These are phyloP conservation scores for Cutaneotrichosporon spelunceum DNA, from an alignment of 1,284 basidiomycete species.

Conservation along the genomic window DNA sequence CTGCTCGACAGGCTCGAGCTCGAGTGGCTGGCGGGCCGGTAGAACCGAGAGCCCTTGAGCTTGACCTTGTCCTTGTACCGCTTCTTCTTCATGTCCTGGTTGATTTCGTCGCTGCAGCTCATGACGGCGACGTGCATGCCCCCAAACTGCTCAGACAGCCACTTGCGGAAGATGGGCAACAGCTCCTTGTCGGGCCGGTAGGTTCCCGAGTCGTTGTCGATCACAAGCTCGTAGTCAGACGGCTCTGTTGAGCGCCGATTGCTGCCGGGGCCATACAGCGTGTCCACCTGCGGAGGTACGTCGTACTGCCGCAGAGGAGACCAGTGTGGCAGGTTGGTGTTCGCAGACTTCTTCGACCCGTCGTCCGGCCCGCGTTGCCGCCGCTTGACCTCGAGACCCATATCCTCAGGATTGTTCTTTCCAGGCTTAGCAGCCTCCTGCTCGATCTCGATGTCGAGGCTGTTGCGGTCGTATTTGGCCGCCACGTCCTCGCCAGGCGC, in stretches of 20 bases:
- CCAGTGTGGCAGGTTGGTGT: neutral
- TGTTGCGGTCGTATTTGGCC: constrained; percentile 14
- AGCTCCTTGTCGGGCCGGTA: constrained; percentile 55
- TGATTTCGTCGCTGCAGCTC: constrained; percentile 59
- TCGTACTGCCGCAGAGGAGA: constrained; percentile 6
- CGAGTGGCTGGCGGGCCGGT: neutral
- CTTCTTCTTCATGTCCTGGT: constrained; percentile 43
- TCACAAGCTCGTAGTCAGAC: constrained; percentile 54
- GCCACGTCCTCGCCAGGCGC: constrained; percentile 25
- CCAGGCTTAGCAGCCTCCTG: neutral
- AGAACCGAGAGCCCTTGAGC: neutral
- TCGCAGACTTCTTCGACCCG: neutral
- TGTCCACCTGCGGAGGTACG: constrained; percentile 14
- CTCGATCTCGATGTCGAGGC: constrained; percentile 8
- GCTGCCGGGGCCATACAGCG: constrained; percentile 8
- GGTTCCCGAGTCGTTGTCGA: constrained; percentile 58
- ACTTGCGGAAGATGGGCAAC: constrained; percentile 51
- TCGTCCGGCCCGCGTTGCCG: constrained; percentile 10
- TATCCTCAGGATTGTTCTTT: neutral
- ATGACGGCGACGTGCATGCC: constrained; percentile 61
- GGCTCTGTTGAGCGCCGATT: constrained; percentile 33
- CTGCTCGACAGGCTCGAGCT: neutral
- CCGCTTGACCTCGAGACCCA: neutral
- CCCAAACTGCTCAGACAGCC: constrained; percentile 63
- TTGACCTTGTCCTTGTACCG: constrained; percentile 24